Base-by-base conservation (phyloP, 176 grass and related monocot genomes). In the Juncus inflexus region DNA sequence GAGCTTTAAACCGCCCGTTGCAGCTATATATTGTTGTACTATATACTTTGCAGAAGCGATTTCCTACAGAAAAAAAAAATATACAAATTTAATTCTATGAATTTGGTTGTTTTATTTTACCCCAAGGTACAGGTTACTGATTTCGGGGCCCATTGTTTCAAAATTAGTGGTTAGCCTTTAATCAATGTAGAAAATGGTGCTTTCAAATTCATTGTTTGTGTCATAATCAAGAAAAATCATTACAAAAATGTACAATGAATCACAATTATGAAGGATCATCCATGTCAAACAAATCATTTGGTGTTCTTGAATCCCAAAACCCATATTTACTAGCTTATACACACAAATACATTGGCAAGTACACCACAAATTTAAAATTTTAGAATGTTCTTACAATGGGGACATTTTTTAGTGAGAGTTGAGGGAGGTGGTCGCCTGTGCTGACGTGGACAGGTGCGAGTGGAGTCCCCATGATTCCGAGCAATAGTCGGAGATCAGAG, bases 31-130 rank as follows among this genome's bases (percentile, higher is more conserved):
- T 74, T 97, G 87, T 42, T 97, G 92, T 62, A 97, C 58, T 55
- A 97, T 97, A 75, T 97, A 97, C 74, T 91, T 87, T 50, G 84
- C 92, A 15, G 87, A 91, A 61, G 92, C 88, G 16, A 78, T 75
- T 74, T 91, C 87, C 92, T 96, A 58, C 59, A 28, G 62, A 42
- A 41, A 64, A 41, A 52, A 15, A 15, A 38, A 62, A 40, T 37
- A 7, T 0, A 47, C 19, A 12, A 71, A 12, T 45, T 6, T 62
- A 50, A 55, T 35, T 11, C 53, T 37, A 64, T 36, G 52, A n/a
- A 10, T 35, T 14, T 47, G 43, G 43, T 47, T 47, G 9, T 47
- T 47, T 47, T 47, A 47, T 47, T 28, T 28, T 47, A 47, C 43
- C 9, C 6, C 43, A 6, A 47, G 43, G 4, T 47, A 9, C 43